Conservation (phyloP, 441 rosid genomes). For the Aquilaria agallochum region DNA sequence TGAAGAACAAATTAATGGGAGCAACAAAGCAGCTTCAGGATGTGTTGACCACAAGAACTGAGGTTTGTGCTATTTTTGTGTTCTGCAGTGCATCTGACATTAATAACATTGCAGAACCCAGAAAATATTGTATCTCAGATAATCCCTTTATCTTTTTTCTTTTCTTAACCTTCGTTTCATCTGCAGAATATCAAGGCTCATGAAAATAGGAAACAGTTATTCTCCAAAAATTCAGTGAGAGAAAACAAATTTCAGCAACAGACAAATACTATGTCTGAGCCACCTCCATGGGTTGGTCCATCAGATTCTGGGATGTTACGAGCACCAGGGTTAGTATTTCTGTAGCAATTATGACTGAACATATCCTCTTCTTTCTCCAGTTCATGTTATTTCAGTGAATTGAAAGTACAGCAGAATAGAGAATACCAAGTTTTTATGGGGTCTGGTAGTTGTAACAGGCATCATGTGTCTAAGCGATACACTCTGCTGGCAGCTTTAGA, state of each 20-base stretch:
- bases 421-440: neutral
- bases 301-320: constrained; percentile 39
- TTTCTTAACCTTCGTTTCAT: constrained; percentile 3
- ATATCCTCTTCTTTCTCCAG: too few species aligned
- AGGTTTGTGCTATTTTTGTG: constrained; percentile 33
- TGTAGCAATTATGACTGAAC: neutral
- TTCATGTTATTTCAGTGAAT: neutral
- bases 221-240: constrained; percentile 64
- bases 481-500: too few species aligned
- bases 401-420: neutral
- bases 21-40: constrained; percentile 78
- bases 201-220: constrained; percentile 77
- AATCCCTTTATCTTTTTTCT: neutral
- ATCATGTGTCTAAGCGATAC: too few species aligned
- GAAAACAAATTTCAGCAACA: constrained; percentile 47
- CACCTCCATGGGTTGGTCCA: constrained; percentile 88
- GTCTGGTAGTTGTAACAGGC: too few species aligned
- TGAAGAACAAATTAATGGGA: constrained; percentile 81
- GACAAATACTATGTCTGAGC: constrained; percentile 50
- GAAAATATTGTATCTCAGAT: constrained; percentile 1
- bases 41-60: constrained; percentile 79
- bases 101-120: too few species aligned
- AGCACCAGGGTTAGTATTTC: constrained; percentile 47
- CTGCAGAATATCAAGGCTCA: constrained; percentile 89
- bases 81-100: neutral